Evolutionary conservation across 768 basidiomycete species (phyloP).

Genomic region (Pholiota molesta): DNA sequence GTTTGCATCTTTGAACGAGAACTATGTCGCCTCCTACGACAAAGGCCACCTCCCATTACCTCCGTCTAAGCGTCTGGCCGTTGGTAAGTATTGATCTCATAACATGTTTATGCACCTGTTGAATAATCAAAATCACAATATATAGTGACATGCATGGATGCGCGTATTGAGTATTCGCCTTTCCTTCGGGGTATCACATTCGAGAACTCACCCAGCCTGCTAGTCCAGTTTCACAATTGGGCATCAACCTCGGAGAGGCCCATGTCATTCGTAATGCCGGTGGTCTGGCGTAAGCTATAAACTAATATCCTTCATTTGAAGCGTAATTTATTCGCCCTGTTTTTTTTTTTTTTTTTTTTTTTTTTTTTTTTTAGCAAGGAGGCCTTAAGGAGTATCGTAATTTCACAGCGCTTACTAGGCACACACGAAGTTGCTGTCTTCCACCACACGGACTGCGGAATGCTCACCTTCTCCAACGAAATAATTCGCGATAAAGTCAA

Average conservation of each 20-base stretch:
- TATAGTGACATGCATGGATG: constrained; percentile 75
- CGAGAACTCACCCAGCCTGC: not conserved
- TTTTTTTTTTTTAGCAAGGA: constrained; percentile 63
- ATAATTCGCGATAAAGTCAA: constrained; percentile 54
- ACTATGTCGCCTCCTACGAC: constrained; percentile 49
- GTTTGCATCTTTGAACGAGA: constrained; percentile 43
- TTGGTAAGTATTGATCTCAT: constrained; percentile 26
- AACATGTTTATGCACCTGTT: not conserved
- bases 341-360: no score
- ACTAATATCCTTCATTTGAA: not conserved
- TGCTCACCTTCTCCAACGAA: constrained; percentile 62
- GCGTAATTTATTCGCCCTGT: not conserved
- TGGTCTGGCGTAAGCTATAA: constrained; percentile 53
- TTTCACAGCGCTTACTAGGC: constrained; percentile 74
- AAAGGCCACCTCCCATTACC: constrained; percentile 40
- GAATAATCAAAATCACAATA: not conserved
- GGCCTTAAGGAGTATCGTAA: constrained; percentile 64
- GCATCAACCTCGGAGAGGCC: constrained; percentile 67
- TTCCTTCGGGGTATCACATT: constrained; percentile 6
- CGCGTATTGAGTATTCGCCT: constrained; percentile 61
- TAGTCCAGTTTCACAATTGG: constrained; percentile 61
- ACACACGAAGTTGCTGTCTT: constrained; percentile 70
- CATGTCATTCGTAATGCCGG: constrained; percentile 80
- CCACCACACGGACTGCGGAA: constrained; percentile 76
- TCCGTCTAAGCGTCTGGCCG: constrained; percentile 35